Evolutionary conservation across 176 grass and related monocot genomes (phyloP), one percentile per base, ranked within the genome.

Genomic region (Eleusine coracana): DNA sequence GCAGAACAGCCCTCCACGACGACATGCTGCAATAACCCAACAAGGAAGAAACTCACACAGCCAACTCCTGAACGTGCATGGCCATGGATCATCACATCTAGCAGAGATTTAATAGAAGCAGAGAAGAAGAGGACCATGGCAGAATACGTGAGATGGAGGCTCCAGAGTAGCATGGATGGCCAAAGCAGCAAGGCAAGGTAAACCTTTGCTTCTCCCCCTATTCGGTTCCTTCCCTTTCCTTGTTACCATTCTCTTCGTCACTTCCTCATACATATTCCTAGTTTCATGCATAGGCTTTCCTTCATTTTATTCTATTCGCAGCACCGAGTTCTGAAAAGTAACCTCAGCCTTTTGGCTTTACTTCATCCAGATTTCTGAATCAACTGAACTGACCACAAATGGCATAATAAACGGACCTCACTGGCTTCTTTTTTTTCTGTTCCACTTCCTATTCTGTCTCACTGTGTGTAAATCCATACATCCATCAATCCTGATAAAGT

Each of bases 71-170:
- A 3, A 17, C 58, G 16, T 62, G 65, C 51, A 44, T 46, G 5
- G 12, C 13, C 23, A 18, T 90, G 46, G 42, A 45, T 60, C 62
- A 36, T 68, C 51, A 46, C 44, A 46, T 46, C 44, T 46, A 44
- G 41, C 10, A 68, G 36, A 50, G 36, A 50, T 71, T 58, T 63
- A 44, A 80, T 65, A 17, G 13, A 42, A 37, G 37, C 55, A 46
- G 46, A 14, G 50, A 76, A 11, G 28, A 7, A 11, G 38, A 41
- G 38, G 16, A 8, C 14, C 2, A 5, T 18, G 66, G n/a, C 63
- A 40, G 90, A 89, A 86, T 80, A 89, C 86, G 83, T 89, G 86
- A 86, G 52, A 69, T 10, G 50, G 44, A 75, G 48, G 63, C 48
- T 14, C 12, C 11, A n/a, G 61, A 29, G 13, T 34, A 2, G 31